A percentile compares a stretch with the other conserved stretches of the same genome.
Evolutionary conservation across 2,329 filamentous ascomycete genomes (phyloP).

Genomic region (Penicillium thymicola): DNA sequence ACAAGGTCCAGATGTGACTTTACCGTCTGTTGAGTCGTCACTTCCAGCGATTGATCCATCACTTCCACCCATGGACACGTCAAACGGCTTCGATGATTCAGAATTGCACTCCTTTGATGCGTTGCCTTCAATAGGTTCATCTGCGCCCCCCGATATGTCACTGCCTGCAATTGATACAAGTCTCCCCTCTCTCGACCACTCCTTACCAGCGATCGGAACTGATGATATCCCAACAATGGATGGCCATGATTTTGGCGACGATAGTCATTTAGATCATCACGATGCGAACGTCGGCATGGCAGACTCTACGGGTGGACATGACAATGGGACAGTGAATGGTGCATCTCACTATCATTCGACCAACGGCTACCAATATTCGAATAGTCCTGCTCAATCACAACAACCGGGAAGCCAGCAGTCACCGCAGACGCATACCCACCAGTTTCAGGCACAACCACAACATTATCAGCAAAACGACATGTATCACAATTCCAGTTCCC

Average conservation of each 20-base stretch:
- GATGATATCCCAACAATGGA: slow-evolving; percentile 34
- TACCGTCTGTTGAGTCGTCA: slow-evolving; percentile 20
- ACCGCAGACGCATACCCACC: slow-evolving; percentile 26
- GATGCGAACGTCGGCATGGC: slow-evolving; percentile 13
- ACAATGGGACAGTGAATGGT: slow-evolving; percentile 29
- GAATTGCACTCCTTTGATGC: slow-evolving; percentile 24
- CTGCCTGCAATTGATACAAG: slow-evolving; percentile 28
- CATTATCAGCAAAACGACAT: slow-evolving; percentile 33
- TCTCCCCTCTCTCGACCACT: slow-evolving; percentile 26
- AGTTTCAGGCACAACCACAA: slow-evolving; percentile 28
- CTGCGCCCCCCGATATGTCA: slow-evolving; percentile 18
- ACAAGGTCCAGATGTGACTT: slow-evolving; percentile 9
- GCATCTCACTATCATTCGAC: slow-evolving; percentile 46
- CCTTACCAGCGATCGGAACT: slow-evolving; percentile 30
- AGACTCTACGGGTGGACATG: slow-evolving; percentile 18
- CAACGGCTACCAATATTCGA: slow-evolving; percentile 36
- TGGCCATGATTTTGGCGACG: slow-evolving; percentile 25
- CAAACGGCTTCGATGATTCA: slow-evolving; percentile 27
- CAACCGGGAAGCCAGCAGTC: slow-evolving; percentile 41
- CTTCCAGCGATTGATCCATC: slow-evolving; percentile 26
- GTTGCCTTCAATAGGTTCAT: slow-evolving; percentile 21
- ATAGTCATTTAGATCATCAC: slow-evolving; percentile 17
- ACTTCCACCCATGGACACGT: slow-evolving; percentile 20
- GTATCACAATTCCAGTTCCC: slow-evolving; percentile 29
- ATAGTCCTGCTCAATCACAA: slow-evolving; percentile 33